These are phyloP conservation scores for Nakazawaea pomicola DNA, from an alignment of 805 yeast species.

Conservation along the genomic window DNA sequence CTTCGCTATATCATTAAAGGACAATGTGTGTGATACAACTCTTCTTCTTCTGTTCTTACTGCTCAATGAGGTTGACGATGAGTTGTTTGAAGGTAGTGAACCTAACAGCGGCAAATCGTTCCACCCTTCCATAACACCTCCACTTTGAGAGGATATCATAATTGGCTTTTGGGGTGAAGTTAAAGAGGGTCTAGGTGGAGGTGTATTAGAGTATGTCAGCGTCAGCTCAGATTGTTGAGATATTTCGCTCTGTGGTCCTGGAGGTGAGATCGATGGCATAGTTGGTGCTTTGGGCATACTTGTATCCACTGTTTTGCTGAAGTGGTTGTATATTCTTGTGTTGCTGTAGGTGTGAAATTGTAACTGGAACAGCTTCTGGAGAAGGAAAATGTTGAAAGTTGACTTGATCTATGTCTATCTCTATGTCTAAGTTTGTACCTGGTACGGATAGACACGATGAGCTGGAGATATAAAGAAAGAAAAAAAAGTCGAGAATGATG, in stretches of 20 bases:
- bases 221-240: no score
- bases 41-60: conserved; percentile 5
- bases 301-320: not conserved
- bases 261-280: not conserved
- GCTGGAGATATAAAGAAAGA: no score
- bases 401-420: no score
- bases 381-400: no score
- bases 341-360: not conserved
- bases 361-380: no score
- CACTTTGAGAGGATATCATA: conserved; percentile 10
- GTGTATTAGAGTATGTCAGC: not conserved
- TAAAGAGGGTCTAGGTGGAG: not conserved
- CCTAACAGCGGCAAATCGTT: conserved; percentile 11
- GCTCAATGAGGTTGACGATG: conserved; percentile 2
- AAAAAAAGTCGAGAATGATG: no score
- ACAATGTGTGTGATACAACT: not conserved
- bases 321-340: not conserved
- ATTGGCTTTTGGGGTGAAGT: not conserved
- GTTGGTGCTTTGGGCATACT: not conserved
- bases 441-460: no score
- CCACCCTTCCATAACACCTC: conserved; percentile 13
- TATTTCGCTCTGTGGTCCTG: not conserved
- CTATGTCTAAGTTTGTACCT: no score
- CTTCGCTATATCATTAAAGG: not conserved
- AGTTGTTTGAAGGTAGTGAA: not conserved